These are phyloP conservation scores for Aspergillus cejpii DNA, from an alignment of 2,329 filamentous ascomycete species.

Conservation along the genomic window DNA sequence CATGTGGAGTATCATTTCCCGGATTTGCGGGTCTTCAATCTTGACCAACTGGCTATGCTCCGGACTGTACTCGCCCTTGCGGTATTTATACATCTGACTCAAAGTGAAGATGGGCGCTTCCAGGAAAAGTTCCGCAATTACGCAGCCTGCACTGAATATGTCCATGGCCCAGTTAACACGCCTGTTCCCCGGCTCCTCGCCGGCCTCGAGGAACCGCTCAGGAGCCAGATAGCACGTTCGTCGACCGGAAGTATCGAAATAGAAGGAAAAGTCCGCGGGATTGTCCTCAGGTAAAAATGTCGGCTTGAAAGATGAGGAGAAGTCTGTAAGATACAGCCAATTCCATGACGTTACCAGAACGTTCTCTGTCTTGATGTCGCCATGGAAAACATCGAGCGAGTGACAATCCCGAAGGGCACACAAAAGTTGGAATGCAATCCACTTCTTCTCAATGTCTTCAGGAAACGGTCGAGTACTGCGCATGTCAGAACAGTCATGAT, in stretches of 20 bases:
- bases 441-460: conserved; percentile 97
- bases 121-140: conserved; percentile 92
- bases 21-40: conserved; percentile 79
- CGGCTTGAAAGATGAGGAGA: conserved; percentile 91
- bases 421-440: conserved; percentile 91
- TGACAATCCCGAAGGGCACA: conserved; percentile 91
- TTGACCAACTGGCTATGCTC: conserved; percentile 71
- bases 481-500: conserved; percentile 20
- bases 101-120: conserved; percentile 97
- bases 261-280: conserved; percentile 94
- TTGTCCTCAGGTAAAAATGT: conserved; percentile 93
- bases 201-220: conserved; percentile 74
- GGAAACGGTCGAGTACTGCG: conserved; percentile 84
- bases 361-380: conserved; percentile 98
- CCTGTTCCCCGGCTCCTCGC: conserved; percentile 58
- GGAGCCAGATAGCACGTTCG: conserved; percentile 93
- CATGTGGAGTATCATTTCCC: conserved; percentile 90
- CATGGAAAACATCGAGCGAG: conserved; percentile 80
- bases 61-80: conserved; percentile 86
- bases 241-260: conserved; percentile 86
- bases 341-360: conserved; percentile 97
- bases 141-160: conserved; percentile 92
- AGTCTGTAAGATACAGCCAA: conserved; percentile 97
- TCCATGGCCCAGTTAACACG: conserved; percentile 91
- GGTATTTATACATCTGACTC: conserved; percentile 91